phyloP scores from a whole-genome alignment of 116 monocot genomes.

The Thalassia testudinum region DNA sequence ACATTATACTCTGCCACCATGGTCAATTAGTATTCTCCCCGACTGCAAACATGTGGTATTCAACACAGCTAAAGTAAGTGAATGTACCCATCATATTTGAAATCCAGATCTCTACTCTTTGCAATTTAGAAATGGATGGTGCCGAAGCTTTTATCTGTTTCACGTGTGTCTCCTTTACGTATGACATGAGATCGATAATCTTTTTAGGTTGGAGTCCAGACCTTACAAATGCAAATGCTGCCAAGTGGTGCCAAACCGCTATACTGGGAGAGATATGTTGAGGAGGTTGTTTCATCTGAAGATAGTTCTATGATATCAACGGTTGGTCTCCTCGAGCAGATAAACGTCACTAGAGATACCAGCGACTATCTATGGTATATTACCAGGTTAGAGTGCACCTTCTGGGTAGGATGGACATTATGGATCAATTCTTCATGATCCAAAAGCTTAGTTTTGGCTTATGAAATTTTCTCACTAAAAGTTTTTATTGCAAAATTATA shows the following conservation, averaged over 20 bases:
- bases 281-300: conserved; percentile 57
- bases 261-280: conserved; percentile 89
- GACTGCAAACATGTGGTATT: conserved; percentile 79
- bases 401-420: too few species aligned
- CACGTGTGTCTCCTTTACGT: too few species aligned
- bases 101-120: too few species aligned
- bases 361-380: conserved; percentile 98
- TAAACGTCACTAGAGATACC: conserved; percentile 88
- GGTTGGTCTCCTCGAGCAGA: conserved; percentile 81
- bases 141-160: too few species aligned
- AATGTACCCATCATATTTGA: background rate
- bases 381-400: conserved; percentile 38
- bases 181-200: too few species aligned
- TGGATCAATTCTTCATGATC: background rate
- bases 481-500: conserved; percentile 8
- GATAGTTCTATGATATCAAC: conserved; percentile 46
- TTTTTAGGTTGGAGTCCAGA: conserved; percentile 82
- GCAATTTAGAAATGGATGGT: too few species aligned
- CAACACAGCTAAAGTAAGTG: conserved; percentile 76
- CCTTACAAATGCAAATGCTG: conserved; percentile 90
- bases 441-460: background rate
- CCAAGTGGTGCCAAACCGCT: conserved; percentile 24
- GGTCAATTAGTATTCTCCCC: conserved; percentile 94
- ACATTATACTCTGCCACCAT: conserved; percentile 86
- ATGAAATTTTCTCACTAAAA: background rate